phyloP scores from a whole-genome alignment of 164 flowering plant species.

The Stephania cephalantha region DNA sequence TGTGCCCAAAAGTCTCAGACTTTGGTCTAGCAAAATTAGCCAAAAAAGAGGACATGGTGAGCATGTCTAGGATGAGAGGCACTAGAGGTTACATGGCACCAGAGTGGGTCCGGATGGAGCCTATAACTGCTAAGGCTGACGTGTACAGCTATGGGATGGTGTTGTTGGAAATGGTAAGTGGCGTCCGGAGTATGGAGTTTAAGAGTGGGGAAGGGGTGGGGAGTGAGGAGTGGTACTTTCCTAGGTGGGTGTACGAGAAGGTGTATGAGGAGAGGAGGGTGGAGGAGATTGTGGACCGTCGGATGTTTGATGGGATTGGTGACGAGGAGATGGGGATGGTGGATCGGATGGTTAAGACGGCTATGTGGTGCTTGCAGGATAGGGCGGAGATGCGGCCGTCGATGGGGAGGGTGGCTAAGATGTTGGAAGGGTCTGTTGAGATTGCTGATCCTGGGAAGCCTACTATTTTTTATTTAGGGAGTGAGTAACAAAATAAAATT shows the following conservation, averaged over 20 bases:
- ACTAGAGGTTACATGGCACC: constrained; percentile 89
- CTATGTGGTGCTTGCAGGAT: constrained; percentile 82
- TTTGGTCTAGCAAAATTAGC: constrained; percentile 69
- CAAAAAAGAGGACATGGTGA: constrained; percentile 54
- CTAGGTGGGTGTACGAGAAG: constrained; percentile 69
- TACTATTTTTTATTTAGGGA: constrained; percentile 49
- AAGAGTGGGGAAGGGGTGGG: constrained; percentile 24
- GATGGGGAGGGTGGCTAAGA: constrained; percentile 88
- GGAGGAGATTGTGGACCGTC: constrained; percentile 58
- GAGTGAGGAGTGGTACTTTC: constrained; percentile 72
- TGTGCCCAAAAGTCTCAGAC: constrained; percentile 76
- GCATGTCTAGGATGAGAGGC: constrained; percentile 61
- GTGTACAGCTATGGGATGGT: constrained; percentile 89
- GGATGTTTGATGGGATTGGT: constrained; percentile 27
- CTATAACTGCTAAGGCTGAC: constrained; percentile 72
- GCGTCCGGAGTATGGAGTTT: constrained; percentile 44
- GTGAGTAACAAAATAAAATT: constrained; percentile 6
- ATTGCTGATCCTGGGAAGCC: constrained; percentile 61
- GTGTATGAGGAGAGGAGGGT: constrained; percentile 56
- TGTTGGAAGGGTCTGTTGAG: constrained; percentile 79
- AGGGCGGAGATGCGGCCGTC: constrained; percentile 69
- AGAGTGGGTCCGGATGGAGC: constrained; percentile 49
- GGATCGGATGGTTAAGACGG: constrained; percentile 75
- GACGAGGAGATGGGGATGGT: constrained; percentile 35
- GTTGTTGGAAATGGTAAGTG: constrained; percentile 69